Evolutionary conservation across 2,329 filamentous ascomycete species (phyloP).

Genomic region (Lachnellula arida): DNA sequence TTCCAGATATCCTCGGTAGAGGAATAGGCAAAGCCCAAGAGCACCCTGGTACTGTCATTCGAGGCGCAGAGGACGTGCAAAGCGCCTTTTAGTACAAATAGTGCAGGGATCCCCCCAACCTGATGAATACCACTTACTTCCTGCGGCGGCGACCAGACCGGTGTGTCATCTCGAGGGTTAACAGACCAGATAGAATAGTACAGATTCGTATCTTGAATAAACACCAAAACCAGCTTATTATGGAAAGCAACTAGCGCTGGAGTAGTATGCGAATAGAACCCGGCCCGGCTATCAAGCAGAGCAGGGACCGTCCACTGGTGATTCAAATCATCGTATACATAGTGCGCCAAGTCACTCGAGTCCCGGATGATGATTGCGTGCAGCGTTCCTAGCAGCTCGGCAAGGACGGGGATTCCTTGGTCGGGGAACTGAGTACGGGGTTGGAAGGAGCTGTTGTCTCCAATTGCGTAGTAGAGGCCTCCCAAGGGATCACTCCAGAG

Average conservation of each 20-base stretch:
- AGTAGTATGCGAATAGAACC: conserved; percentile 25
- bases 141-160: conserved; percentile 19
- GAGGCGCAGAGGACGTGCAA: conserved; percentile 33
- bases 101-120: conserved; percentile 28
- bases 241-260: conserved; percentile 34
- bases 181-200: conserved; percentile 28
- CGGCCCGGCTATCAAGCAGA: conserved; percentile 20
- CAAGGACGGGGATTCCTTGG: conserved; percentile 31
- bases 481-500: conserved; percentile 31
- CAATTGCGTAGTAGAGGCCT: conserved; percentile 32
- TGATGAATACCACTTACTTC: conserved; percentile 26
- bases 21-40: conserved; percentile 32
- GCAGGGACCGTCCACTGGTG: conserved; percentile 25
- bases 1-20: conserved; percentile 29
- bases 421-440: conserved; percentile 28
- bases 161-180: conserved; percentile 15
- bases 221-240: conserved; percentile 34
- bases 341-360: conserved; percentile 31
- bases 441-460: conserved; percentile 29
- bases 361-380: conserved; percentile 32
- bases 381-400: conserved; percentile 33
- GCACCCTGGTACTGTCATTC: conserved; percentile 25
- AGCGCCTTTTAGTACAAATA: conserved; percentile 31
- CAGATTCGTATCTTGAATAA: conserved; percentile 27
- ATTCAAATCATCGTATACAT: conserved; percentile 32